phyloP scores from a whole-genome alignment of 176 grass and related monocot species.

The Zoysia pacifica region DNA sequence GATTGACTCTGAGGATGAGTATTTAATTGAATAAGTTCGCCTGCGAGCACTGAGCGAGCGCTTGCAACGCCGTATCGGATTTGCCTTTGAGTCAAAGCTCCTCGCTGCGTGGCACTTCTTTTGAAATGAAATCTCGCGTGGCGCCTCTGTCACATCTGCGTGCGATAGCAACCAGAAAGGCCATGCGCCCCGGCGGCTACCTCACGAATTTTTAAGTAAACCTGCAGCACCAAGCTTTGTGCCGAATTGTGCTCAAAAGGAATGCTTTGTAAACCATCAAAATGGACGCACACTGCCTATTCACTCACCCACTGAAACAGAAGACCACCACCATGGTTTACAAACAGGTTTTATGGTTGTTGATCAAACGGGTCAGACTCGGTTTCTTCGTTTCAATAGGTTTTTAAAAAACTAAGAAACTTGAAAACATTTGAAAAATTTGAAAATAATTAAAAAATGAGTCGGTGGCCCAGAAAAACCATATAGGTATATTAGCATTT shows the following conservation, averaged over 20 bases:
- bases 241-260: neutral
- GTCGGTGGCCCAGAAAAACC: too few relatives aligned
- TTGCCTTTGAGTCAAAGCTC: constrained; percentile 27
- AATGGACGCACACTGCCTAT: neutral
- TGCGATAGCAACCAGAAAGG: constrained; percentile 9
- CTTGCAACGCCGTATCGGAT: neutral
- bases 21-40: too few relatives aligned
- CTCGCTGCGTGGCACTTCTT: constrained; percentile 11
- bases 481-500: too few relatives aligned
- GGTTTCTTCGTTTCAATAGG: too few relatives aligned
- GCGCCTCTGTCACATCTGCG: neutral
- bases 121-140: constrained; percentile 23
- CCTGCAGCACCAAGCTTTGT: neutral
- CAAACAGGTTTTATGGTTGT: too few relatives aligned
- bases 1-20: too few relatives aligned
- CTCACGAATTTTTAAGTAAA: neutral
- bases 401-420: too few relatives aligned
- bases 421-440: too few relatives aligned
- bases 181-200: neutral
- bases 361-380: too few relatives aligned
- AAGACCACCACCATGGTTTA: too few relatives aligned
- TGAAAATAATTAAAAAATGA: too few relatives aligned
- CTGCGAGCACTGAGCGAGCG: neutral
- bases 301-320: neutral
- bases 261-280: neutral